Conservation (phyloP, 192 early-diverging fungal genomes). For the Podochytrium sp. region DNA sequence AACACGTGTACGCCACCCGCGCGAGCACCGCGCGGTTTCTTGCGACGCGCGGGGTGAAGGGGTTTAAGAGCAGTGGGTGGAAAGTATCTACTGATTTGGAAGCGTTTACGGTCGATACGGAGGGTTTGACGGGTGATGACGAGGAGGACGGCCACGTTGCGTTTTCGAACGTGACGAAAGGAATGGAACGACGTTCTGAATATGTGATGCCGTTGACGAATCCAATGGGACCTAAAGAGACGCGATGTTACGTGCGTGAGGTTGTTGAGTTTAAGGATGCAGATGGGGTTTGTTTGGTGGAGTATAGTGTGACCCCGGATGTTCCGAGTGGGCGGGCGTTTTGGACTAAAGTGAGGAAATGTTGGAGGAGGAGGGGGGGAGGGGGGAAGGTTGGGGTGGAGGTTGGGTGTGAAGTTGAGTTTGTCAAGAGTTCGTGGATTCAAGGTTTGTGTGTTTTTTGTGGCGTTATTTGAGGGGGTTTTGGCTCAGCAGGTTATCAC, state of each 20-base stretch:
- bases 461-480: not conserved
- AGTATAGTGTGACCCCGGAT: slow-evolving; percentile 43
- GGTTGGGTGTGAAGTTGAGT: slow-evolving; percentile 42
- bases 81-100: too few species aligned
- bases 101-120: too few species aligned
- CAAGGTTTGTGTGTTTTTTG: slow-evolving; percentile 33
- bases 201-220: slow-evolving; percentile 34
- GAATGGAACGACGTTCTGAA: slow-evolving; percentile 30
- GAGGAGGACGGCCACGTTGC: not conserved
- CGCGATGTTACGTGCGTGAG: slow-evolving; percentile 28
- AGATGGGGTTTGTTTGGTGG: slow-evolving; percentile 39
- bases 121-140: not conserved
- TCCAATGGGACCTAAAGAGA: slow-evolving; percentile 40
- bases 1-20: too few species aligned
- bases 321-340: slow-evolving; percentile 54
- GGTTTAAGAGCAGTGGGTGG: too few species aligned
- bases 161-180: not conserved
- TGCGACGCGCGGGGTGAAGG: too few species aligned
- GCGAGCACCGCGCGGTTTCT: too few species aligned
- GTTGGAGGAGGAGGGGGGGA: slow-evolving; percentile 22
- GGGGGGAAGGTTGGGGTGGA: slow-evolving; percentile 14
- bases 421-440: slow-evolving; percentile 48
- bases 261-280: slow-evolving; percentile 1
- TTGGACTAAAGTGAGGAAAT: slow-evolving; percentile 31
- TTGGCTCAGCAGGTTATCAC: not conserved